Percentiles rank a stretch among this genome's conserved stretches.
These are phyloP conservation scores for Crassisporium funariophilum DNA, from an alignment of 768 basidiomycete genomes.

Conservation along the genomic window DNA sequence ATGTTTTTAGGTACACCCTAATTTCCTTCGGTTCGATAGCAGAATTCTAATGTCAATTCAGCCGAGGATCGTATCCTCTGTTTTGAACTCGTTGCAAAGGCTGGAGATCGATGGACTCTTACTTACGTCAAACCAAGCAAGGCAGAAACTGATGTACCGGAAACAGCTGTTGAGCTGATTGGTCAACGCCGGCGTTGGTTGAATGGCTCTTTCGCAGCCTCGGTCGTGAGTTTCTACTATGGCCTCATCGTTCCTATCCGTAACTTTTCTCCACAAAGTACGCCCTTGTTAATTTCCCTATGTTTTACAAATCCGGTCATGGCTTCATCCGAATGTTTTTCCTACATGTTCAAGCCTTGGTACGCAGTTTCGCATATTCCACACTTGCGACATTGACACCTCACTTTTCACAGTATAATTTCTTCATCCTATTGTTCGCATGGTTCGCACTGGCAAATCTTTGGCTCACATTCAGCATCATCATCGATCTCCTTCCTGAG, in stretches of 20 bases:
- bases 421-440: slow-evolving; percentile 82
- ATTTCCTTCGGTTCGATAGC: not conserved
- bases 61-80: slow-evolving; percentile 97
- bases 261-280: slow-evolving; percentile 53
- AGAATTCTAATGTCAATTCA: slow-evolving; percentile 14
- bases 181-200: slow-evolving; percentile 96
- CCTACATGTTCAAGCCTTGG: slow-evolving; percentile 90
- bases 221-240: slow-evolving; percentile 58
- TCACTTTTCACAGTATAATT: slow-evolving; percentile 62
- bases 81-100: slow-evolving; percentile 95
- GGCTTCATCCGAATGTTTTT: slow-evolving; percentile 94
- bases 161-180: slow-evolving; percentile 89
- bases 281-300: slow-evolving; percentile 91
- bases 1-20: slow-evolving; percentile 49
- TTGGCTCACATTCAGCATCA: slow-evolving; percentile 95
- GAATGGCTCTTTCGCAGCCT: slow-evolving; percentile 94
- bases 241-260: slow-evolving; percentile 4
- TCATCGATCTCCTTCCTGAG: slow-evolving; percentile 80
- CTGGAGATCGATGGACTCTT: slow-evolving; percentile 83
- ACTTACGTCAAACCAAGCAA: slow-evolving; percentile 93
- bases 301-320: slow-evolving; percentile 84
- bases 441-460: slow-evolving; percentile 94
- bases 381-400: not conserved
- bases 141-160: slow-evolving; percentile 96
- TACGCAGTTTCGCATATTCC: slow-evolving; percentile 38